Evolutionary conservation across 768 basidiomycete species (phyloP).

Genomic region (Leccinum aurantiacum): DNA sequence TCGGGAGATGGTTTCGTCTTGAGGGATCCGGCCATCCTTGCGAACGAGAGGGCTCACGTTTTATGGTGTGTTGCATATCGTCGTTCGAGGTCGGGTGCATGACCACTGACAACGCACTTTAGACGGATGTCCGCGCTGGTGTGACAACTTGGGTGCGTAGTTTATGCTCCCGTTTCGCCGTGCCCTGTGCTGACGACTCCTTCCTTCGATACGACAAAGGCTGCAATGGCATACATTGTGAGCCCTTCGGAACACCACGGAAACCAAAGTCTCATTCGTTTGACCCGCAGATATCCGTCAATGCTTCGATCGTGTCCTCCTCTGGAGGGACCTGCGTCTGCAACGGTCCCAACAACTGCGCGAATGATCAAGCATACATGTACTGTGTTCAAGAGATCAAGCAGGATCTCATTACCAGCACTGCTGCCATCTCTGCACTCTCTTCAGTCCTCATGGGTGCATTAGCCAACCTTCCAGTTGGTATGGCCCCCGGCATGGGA

Average conservation of each 20-base stretch:
- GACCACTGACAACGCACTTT: conserved; percentile 7
- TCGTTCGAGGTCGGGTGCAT: not conserved
- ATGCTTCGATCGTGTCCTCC: conserved; percentile 73
- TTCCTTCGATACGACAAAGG: conserved; percentile 36
- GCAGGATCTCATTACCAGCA: conserved; percentile 79
- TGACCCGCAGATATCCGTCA: conserved; percentile 69
- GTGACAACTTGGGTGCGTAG: conserved; percentile 76
- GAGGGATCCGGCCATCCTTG: conserved; percentile 68
- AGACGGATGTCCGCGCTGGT: conserved; percentile 80
- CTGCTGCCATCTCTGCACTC: conserved; percentile 74
- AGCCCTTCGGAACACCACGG: conserved; percentile 18
- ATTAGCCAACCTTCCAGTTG: conserved; percentile 86
- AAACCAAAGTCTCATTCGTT: not conserved
- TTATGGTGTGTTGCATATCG: conserved; percentile 42
- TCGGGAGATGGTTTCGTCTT: conserved; percentile 69
- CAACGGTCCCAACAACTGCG: conserved; percentile 53
- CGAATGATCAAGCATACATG: conserved; percentile 50
- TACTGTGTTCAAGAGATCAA: conserved; percentile 61
- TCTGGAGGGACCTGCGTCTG: conserved; percentile 84
- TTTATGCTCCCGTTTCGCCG: not conserved
- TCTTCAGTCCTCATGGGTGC: conserved; percentile 81
- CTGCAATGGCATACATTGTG: conserved; percentile 85
- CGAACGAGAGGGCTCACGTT: conserved; percentile 63
- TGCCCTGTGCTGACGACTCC: conserved; percentile 4
- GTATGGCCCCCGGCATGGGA: conserved; percentile 83